Evolutionary conservation across 139 green algal genomes (phyloP).

Genomic region (Coelastrella sp.): DNA sequence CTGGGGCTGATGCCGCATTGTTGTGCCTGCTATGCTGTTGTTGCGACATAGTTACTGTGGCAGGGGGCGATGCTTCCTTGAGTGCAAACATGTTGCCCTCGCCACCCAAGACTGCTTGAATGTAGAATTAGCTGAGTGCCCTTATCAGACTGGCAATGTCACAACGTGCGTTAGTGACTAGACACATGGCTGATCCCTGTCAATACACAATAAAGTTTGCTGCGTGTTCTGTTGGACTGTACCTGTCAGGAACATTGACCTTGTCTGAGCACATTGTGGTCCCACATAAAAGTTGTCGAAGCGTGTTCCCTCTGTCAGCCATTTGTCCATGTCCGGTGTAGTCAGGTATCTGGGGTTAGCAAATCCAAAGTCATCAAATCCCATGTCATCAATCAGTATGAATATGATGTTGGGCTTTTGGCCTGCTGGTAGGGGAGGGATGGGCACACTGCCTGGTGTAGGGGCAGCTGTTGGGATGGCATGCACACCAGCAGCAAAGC

Average conservation of each 20-base stretch:
- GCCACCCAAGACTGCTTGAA: too few relatives aligned
- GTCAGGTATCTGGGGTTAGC: not conserved
- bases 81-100: too few relatives aligned
- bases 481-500: too few relatives aligned
- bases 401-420: not conserved
- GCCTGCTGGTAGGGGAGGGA: not conserved
- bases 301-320: not conserved
- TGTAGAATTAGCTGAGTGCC: too few relatives aligned
- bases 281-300: not conserved
- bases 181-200: not conserved
- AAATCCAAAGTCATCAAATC: not conserved
- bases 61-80: too few relatives aligned
- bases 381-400: not conserved
- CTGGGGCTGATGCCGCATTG: too few relatives aligned
- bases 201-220: not conserved
- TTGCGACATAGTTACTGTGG: too few relatives aligned
- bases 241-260: not conserved
- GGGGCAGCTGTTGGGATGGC: too few relatives aligned
- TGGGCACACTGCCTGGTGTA: not conserved
- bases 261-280: not conserved
- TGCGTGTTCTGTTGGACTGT: not conserved
- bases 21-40: too few relatives aligned
- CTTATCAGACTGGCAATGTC: too few relatives aligned
- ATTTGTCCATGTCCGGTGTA: not conserved
- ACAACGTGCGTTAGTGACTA: not conserved